Percentiles rank a stretch among this genome's conserved stretches.
Conservation (phyloP, 2,329 filamentous ascomycete genomes). For the Ceratocystis eucalypticola region DNA sequence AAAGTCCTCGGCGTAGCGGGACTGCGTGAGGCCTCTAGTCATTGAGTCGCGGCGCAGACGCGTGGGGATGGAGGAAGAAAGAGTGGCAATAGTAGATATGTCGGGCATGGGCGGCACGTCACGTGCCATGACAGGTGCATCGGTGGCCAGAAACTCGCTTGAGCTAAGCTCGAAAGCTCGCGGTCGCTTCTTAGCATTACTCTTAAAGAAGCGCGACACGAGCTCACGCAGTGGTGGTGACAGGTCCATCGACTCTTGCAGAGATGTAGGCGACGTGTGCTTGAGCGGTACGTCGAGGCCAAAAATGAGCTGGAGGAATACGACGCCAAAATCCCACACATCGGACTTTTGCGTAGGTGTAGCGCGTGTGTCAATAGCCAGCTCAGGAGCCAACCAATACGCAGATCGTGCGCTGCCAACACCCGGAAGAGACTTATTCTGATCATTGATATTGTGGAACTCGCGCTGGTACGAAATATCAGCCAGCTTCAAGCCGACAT, state of each 20-base stretch:
- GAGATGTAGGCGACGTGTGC: constrained; percentile 62
- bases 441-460: constrained; percentile 46
- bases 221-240: constrained; percentile 68
- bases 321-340: constrained; percentile 85
- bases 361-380: constrained; percentile 46
- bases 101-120: constrained; percentile 27
- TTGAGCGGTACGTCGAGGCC: constrained; percentile 62
- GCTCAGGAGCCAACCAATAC: constrained; percentile 73
- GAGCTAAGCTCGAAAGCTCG: constrained; percentile 62
- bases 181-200: constrained; percentile 70
- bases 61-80: constrained; percentile 31
- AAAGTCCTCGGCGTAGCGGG: constrained; percentile 79
- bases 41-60: constrained; percentile 50
- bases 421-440: constrained; percentile 39
- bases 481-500: constrained; percentile 58
- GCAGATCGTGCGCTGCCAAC: constrained; percentile 55
- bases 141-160: constrained; percentile 52
- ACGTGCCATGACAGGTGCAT: constrained; percentile 44
- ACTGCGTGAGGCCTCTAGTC: constrained; percentile 34
- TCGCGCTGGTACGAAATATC: constrained; percentile 60
- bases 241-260: constrained; percentile 58
- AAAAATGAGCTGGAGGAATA: constrained; percentile 89
- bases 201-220: constrained; percentile 69
- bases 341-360: constrained; percentile 68
- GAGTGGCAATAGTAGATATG: constrained; percentile 14